A percentile compares a stretch with the other conserved stretches of the same genome.
phyloP scores from a whole-genome alignment of 176 grass and related monocot species.

The Alopecurus myosuroides region DNA sequence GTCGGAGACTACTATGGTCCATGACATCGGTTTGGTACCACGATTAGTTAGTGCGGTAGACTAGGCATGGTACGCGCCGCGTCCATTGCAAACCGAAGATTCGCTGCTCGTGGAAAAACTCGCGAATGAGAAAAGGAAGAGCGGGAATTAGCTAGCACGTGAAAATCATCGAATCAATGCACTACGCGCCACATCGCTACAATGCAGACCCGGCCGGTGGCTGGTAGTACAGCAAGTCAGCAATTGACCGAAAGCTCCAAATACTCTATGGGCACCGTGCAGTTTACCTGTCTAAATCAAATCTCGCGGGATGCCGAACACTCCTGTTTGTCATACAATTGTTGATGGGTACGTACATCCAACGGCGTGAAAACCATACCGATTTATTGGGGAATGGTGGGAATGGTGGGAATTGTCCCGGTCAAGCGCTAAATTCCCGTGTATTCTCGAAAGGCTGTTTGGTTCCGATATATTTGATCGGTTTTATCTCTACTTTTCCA shows the following conservation, averaged over 20 bases:
- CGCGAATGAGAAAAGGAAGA: not conserved
- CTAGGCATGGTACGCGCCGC: not conserved
- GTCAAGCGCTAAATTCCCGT: too few species aligned
- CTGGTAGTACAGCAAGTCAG: not conserved
- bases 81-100: not conserved
- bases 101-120: not conserved
- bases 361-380: too few species aligned
- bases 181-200: not conserved
- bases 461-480: too few species aligned
- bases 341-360: too few species aligned
- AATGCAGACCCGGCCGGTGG: not conserved
- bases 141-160: not conserved
- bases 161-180: not conserved
- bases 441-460: too few species aligned
- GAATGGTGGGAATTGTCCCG: too few species aligned
- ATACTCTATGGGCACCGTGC: not conserved
- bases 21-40: not conserved
- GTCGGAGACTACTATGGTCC: not conserved
- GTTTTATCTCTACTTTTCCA: too few species aligned
- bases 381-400: too few species aligned
- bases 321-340: not conserved
- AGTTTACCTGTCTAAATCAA: not conserved
- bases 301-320: not conserved
- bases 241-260: not conserved
- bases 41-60: not conserved